Evolutionary conservation across 169 alveolate species (phyloP).

Genomic region (Plasmodium inui): DNA sequence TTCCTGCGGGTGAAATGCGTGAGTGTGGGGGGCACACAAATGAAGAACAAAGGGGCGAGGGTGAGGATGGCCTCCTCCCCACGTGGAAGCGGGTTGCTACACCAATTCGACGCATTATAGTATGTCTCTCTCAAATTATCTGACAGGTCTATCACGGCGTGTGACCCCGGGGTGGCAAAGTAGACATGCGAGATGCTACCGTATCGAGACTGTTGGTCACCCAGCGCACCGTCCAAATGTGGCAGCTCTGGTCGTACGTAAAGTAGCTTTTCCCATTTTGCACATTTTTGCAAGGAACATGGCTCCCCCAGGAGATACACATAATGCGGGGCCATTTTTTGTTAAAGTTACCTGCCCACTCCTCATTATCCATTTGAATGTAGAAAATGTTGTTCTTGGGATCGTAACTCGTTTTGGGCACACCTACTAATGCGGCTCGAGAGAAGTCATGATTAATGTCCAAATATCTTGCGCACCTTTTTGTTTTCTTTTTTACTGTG

Average conservation of each 20-base stretch:
- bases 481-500: conserved; percentile 57
- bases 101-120: not conserved
- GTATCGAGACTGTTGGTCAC: not conserved
- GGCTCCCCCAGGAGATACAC: not conserved
- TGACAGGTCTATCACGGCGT: not conserved
- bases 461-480: conserved; percentile 79
- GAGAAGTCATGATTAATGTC: conserved; percentile 74
- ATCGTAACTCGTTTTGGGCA: conserved; percentile 84
- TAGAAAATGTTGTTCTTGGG: conserved; percentile 85
- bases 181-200: not conserved
- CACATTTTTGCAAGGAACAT: not conserved
- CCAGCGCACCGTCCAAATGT: not conserved
- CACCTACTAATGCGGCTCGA: conserved; percentile 84
- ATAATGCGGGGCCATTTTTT: not conserved
- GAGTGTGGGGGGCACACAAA: not conserved
- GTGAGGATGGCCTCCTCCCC: not conserved
- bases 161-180: not conserved
- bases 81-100: not conserved
- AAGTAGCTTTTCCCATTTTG: not conserved
- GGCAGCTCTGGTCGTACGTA: not conserved
- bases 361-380: conserved; percentile 85
- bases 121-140: not conserved
- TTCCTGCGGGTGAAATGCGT: conserved; percentile 62
- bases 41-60: not conserved
- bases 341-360: conserved; percentile 79